Conservation (phyloP, 257 asterid genomes). For the Solanum ahanhuiri region DNA sequence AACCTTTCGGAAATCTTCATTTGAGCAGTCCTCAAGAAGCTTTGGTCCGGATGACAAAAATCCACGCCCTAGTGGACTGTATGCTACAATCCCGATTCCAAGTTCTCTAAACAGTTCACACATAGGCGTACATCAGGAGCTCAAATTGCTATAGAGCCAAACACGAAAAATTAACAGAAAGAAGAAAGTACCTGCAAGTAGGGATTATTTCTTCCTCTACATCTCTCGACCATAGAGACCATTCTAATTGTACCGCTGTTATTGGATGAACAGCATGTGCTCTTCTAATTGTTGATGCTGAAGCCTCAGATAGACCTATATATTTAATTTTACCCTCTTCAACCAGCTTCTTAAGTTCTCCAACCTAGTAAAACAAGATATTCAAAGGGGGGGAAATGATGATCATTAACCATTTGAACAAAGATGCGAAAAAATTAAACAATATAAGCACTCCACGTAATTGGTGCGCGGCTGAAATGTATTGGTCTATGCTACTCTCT, state of each 20-base stretch:
- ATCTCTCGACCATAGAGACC: slow-evolving; percentile 75
- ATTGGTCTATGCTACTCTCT: background rate
- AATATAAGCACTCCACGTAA: background rate
- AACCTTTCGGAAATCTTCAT: slow-evolving; percentile 32
- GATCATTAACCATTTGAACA: background rate
- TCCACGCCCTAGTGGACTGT: slow-evolving; percentile 50
- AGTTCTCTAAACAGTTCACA: slow-evolving; percentile 27
- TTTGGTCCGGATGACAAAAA: slow-evolving; percentile 40
- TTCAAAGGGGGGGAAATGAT: background rate
- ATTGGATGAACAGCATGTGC: slow-evolving; percentile 71
- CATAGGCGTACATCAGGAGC: background rate
- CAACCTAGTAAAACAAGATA: slow-evolving; percentile 27
- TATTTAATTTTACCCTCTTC: slow-evolving; percentile 74
- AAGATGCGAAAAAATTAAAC: background rate
- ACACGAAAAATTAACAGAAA: background rate
- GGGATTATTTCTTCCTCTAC: slow-evolving; percentile 53
- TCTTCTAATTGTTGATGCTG: slow-evolving; percentile 63
- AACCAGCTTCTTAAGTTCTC: slow-evolving; percentile 65
- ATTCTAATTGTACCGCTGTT: slow-evolving; percentile 60
- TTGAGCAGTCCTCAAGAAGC: slow-evolving; percentile 15
- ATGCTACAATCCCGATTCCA: slow-evolving; percentile 44
- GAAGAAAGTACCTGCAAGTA: slow-evolving; percentile 38
- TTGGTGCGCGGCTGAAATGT: background rate
- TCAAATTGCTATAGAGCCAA: background rate
- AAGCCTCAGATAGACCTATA: slow-evolving; percentile 69